Percentiles rank a stretch among this genome's conserved stretches.
These are phyloP conservation scores for Corniculantispora saksenae DNA, from an alignment of 2,329 filamentous ascomycete genomes.

Conservation along the genomic window DNA sequence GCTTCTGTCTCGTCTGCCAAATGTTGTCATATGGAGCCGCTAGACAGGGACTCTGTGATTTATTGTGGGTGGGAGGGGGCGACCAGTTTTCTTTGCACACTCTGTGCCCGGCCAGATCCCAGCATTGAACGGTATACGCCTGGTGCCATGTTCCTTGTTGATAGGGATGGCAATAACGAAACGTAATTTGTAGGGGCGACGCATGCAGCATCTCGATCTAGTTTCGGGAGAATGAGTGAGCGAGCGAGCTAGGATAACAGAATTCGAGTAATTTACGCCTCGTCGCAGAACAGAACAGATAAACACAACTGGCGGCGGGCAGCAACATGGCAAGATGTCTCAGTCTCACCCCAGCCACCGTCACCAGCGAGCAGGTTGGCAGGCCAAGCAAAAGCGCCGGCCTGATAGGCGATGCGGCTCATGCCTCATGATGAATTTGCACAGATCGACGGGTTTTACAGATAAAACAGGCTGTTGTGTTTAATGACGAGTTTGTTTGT, in stretches of 20 bases:
- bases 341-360: not conserved
- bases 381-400: not conserved
- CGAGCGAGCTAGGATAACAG: not conserved
- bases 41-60: not conserved
- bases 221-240: not conserved
- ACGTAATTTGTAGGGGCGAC: not conserved
- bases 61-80: constrained; percentile 3
- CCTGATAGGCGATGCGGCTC: not conserved
- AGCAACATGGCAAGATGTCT: constrained; percentile 6
- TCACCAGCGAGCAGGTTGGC: not conserved
- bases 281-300: not conserved
- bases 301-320: not conserved
- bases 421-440: not conserved
- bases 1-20: not conserved
- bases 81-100: not conserved
- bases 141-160: too few species aligned
- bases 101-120: not conserved
- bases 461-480: not conserved
- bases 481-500: not conserved
- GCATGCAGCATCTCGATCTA: not conserved
- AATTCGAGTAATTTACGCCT: not conserved
- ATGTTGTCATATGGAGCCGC: not conserved
- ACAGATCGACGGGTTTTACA: not conserved
- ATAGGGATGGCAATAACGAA: not conserved
- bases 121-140: not conserved